phyloP scores from a whole-genome alignment of 148 eudicot genomes.

The Amaranthus cruentus region DNA sequence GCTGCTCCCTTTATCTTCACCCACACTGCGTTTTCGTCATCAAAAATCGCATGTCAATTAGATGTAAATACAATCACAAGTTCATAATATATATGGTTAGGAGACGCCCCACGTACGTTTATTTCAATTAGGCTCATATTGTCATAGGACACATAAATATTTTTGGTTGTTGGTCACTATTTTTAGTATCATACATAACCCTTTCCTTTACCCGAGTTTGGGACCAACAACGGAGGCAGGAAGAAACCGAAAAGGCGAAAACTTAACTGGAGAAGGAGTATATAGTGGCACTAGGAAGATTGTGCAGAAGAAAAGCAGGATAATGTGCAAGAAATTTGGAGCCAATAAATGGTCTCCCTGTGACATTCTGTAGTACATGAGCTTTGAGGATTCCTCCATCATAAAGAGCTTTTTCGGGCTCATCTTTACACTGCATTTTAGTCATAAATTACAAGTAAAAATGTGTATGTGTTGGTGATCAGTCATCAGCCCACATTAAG shows the following conservation, averaged over 20 bases:
- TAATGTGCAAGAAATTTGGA: background rate
- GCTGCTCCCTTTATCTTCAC: conserved; percentile 18
- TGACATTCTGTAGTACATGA: background rate
- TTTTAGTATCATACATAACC: too few relatives aligned
- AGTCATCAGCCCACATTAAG: too few relatives aligned
- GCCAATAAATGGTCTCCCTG: background rate
- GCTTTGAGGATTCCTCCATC: conserved; percentile 24
- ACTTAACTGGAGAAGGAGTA: conserved; percentile 25
- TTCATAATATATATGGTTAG: too few relatives aligned
- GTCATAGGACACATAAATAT: too few relatives aligned
- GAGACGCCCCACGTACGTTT: too few relatives aligned
- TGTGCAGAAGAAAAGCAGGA: conserved; percentile 16
- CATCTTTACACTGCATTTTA: conserved; percentile 10
- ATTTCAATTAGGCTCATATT: too few relatives aligned
- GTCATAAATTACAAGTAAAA: background rate
- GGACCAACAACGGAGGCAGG: too few relatives aligned
- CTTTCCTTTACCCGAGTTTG: too few relatives aligned
- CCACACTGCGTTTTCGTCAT: conserved; percentile 9
- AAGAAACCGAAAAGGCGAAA: background rate
- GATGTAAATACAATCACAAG: background rate
- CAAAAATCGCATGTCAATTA: background rate
- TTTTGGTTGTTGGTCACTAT: too few relatives aligned
- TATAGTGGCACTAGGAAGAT: conserved; percentile 19
- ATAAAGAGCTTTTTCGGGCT: conserved; percentile 22
- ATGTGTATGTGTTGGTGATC: too few relatives aligned